Evolutionary conservation across 2,329 filamentous ascomycete genomes (phyloP).

Genomic region (Hansfordia pulvinata): DNA sequence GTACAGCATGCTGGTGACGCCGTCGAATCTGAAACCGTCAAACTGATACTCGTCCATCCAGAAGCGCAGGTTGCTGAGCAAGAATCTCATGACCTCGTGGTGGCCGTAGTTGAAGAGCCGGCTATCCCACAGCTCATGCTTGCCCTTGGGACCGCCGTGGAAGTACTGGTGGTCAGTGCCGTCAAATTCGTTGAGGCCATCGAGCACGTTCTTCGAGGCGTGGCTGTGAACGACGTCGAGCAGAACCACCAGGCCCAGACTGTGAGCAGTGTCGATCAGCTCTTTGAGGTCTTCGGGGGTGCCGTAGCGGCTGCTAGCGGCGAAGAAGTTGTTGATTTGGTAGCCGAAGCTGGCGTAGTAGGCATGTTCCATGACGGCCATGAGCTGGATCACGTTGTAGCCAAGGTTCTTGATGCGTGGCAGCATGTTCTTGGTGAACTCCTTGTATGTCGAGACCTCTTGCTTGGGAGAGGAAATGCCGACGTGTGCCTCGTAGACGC

Average conservation of each 20-base stretch:
- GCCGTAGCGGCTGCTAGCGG: conserved; percentile 89
- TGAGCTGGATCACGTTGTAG: conserved; percentile 96
- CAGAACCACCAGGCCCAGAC: conserved; percentile 79
- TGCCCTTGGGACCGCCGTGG: conserved; percentile 71
- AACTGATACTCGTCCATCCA: conserved; percentile 99
- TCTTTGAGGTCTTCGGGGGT: conserved; percentile 91
- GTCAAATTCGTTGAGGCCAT: conserved; percentile 93
- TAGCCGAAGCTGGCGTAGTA: conserved; percentile 99
- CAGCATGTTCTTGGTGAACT: conserved; percentile 87
- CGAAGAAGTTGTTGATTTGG: conserved; percentile 98
- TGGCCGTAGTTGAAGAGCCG: conserved; percentile 93
- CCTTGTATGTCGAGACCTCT: conserved; percentile 86
- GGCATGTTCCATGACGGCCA: conserved; percentile 98
- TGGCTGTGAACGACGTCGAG: conserved; percentile 96
- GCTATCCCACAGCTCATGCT: conserved; percentile 91
- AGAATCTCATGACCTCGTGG: conserved; percentile 90
- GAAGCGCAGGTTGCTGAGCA: conserved; percentile 89
- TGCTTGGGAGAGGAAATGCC: conserved; percentile 90
- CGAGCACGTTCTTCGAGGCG: conserved; percentile 91
- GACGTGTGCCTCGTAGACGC: conserved; percentile 97
- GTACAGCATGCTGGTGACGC: conserved; percentile 98
- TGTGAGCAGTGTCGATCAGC: conserved; percentile 87
- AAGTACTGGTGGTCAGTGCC: conserved; percentile 94
- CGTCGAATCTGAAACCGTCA: conserved; percentile 95
- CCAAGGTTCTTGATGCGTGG: conserved; percentile 81